phyloP scores from a whole-genome alignment of 2,329 filamentous ascomycete genomes.

The Aspergillus sp. region DNA sequence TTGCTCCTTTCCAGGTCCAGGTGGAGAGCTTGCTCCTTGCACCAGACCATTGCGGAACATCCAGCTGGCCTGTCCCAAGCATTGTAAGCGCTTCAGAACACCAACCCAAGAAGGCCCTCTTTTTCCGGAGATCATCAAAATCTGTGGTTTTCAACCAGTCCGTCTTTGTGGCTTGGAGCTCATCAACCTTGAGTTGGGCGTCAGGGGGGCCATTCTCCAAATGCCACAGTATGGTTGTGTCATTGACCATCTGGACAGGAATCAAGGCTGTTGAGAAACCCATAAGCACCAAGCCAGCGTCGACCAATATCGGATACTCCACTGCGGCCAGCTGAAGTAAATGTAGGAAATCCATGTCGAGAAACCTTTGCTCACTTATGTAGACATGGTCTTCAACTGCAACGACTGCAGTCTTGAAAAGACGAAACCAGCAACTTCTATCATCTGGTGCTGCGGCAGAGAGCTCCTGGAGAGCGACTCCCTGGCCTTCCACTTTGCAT shows the following conservation, averaged over 20 bases:
- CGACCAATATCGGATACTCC: neutral
- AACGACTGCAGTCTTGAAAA: neutral
- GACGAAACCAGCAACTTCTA: neutral
- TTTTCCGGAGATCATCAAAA: neutral
- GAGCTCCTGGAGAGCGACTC: neutral
- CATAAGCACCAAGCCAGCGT: neutral
- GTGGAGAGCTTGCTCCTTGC: neutral
- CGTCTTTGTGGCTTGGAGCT: neutral
- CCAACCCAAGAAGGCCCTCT: neutral
- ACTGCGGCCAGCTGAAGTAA: neutral
- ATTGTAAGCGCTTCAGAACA: neutral
- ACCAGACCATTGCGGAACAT: neutral
- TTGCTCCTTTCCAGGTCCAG: neutral
- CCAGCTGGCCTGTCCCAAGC: neutral
- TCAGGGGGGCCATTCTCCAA: neutral
- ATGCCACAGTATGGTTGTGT: neutral
- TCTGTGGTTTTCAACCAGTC: neutral
- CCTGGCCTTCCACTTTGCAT: neutral
- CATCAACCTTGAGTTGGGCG: neutral
- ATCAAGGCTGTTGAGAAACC: neutral
- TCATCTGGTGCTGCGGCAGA: neutral
- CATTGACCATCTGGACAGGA: neutral
- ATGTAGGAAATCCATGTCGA: neutral
- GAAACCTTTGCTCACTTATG: neutral
- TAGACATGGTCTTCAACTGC: neutral